phyloP scores from a whole-genome alignment of 148 eudicot genomes.

The Camellia japonica region DNA sequence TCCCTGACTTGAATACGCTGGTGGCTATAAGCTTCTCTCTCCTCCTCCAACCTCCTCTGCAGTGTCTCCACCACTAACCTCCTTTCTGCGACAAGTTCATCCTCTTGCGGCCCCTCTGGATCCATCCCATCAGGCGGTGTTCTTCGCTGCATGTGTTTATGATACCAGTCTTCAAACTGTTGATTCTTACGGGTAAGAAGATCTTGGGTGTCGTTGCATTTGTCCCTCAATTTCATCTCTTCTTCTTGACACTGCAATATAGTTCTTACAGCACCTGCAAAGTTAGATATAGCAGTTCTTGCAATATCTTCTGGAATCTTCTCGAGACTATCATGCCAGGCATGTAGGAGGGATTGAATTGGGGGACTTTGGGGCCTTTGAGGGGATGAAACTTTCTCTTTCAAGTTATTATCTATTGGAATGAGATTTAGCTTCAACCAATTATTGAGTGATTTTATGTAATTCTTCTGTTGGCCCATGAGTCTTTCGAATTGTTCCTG shows the following conservation, averaged over 20 bases:
- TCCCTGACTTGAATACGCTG: constrained; percentile 75
- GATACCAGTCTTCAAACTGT: constrained; percentile 66
- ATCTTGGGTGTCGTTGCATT: constrained; percentile 60
- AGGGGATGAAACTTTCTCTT: constrained; percentile 83
- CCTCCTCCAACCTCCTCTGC: constrained; percentile 66
- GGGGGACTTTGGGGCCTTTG: constrained; percentile 67
- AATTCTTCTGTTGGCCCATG: constrained; percentile 69
- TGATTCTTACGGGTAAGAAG: constrained; percentile 50
- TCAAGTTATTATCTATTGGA: constrained; percentile 79
- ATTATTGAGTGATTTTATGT: constrained; percentile 59
- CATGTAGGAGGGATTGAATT: constrained; percentile 58
- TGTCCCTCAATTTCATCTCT: constrained; percentile 59
- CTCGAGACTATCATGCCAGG: constrained; percentile 74
- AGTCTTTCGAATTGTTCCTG: constrained; percentile 57
- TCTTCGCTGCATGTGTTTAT: constrained; percentile 54
- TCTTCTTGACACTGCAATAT: constrained; percentile 70
- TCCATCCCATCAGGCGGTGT: constrained; percentile 49
- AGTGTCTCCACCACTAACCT: constrained; percentile 43
- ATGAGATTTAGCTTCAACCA: constrained; percentile 85
- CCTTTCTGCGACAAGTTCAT: constrained; percentile 47
- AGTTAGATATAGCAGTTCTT: constrained; percentile 61
- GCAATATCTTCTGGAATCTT: constrained; percentile 84
- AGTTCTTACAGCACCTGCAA: constrained; percentile 57
- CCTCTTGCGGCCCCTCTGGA: constrained; percentile 38
- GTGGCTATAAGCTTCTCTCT: constrained; percentile 45